Evolutionary conservation across 345 rosid species (phyloP).

Genomic region (Acer negundo): DNA sequence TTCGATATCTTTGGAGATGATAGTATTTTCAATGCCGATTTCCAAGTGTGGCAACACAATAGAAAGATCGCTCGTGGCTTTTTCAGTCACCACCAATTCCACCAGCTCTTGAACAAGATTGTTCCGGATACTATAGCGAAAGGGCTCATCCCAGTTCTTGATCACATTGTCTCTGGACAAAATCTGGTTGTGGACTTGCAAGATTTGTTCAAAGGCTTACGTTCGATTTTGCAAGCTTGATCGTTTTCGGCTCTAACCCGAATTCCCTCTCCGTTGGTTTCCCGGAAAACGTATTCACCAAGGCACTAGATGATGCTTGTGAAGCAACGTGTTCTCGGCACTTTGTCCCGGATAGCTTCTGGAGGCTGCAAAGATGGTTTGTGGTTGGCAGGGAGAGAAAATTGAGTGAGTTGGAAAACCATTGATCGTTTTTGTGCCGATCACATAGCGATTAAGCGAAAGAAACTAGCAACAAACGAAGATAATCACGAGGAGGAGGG

Average conservation of each 20-base stretch:
- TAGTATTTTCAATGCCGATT: conserved; percentile 7
- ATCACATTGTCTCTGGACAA: conserved; percentile 1
- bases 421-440: background rate
- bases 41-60: background rate
- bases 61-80: background rate
- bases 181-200: conserved; percentile 20
- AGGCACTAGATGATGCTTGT: conserved; percentile 22
- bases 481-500: background rate
- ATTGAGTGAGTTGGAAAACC: background rate
- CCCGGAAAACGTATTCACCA: conserved; percentile 9
- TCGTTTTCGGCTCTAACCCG: conserved; percentile 19
- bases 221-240: conserved; percentile 14
- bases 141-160: conserved; percentile 27
- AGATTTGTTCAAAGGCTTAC: conserved; percentile 22
- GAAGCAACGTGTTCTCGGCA: conserved; percentile 17
- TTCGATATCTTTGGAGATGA: conserved; percentile 20
- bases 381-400: conserved; percentile 24
- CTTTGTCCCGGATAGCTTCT: conserved; percentile 14
- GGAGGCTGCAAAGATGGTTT: conserved; percentile 23
- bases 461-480: background rate
- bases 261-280: conserved; percentile 9
- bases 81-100: conserved; percentile 14
- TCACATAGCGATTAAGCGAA: background rate
- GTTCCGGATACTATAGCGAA: conserved; percentile 1
- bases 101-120: background rate